Evolutionary conservation across 1,139 yeast genomes (phyloP).

Genomic region (Kazachstania sp.): DNA sequence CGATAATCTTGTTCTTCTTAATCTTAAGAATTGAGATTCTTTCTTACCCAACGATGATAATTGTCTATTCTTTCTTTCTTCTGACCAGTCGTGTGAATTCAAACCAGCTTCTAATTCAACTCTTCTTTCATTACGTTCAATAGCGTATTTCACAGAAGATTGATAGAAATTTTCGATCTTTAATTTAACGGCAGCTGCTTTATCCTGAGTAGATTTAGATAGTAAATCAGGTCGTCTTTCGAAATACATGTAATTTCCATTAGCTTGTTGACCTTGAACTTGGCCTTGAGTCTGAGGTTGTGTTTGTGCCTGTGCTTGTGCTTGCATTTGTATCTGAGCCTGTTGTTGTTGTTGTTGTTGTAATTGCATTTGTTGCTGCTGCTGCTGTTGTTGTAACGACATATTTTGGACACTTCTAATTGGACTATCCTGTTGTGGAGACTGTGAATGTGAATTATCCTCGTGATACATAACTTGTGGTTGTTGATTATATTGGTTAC

Average conservation of each 20-base stretch:
- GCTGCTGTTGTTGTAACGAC: background rate
- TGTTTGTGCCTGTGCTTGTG: constrained; percentile 9
- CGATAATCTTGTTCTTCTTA: constrained; percentile 66
- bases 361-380: constrained; percentile 4
- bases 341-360: constrained; percentile 35
- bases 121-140: constrained; percentile 72
- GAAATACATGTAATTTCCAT: constrained; percentile 52
- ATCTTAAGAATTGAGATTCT: constrained; percentile 67
- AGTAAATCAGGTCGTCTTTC: constrained; percentile 79
- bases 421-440: constrained; percentile 10
- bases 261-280: constrained; percentile 9
- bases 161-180: constrained; percentile 68
- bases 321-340: constrained; percentile 10
- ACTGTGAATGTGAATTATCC: constrained; percentile 14
- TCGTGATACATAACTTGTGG: constrained; percentile 17
- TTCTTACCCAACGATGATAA: constrained; percentile 62
- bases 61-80: constrained; percentile 68
- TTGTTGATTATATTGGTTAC: constrained; percentile 21
- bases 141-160: constrained; percentile 70
- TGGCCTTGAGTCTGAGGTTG: constrained; percentile 14
- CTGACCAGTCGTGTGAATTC: constrained; percentile 58
- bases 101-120: constrained; percentile 62
- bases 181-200: constrained; percentile 63
- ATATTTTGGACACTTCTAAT: background rate
- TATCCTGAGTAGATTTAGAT: constrained; percentile 59